Evolutionary conservation across 2,329 filamentous ascomycete species (phyloP).

Genomic region (Bipolaris zeicola): DNA sequence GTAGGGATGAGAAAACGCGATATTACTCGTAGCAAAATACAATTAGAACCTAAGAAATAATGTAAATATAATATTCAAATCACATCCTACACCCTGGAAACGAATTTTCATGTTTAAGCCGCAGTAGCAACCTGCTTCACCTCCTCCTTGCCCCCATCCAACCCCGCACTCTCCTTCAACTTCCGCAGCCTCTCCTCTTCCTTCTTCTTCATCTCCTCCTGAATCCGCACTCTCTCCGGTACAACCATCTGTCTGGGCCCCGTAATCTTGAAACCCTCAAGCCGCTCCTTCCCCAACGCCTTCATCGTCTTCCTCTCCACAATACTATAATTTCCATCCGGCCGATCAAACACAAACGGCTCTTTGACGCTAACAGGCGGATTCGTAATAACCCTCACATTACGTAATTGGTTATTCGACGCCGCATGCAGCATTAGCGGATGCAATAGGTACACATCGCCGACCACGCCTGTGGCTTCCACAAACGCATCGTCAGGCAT

Average conservation of each 20-base stretch:
- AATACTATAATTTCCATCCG: conserved; percentile 58
- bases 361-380: conserved; percentile 59
- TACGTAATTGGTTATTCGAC: conserved; percentile 56
- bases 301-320: conserved; percentile 63
- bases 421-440: conserved; percentile 66
- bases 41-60: neutral
- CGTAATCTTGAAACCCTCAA: conserved; percentile 61
- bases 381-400: conserved; percentile 61
- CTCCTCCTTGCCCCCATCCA: conserved; percentile 13
- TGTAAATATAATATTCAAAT: neutral
- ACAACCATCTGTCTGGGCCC: conserved; percentile 57
- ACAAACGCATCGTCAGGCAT: conserved; percentile 54
- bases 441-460: conserved; percentile 65
- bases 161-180: conserved; percentile 25
- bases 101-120: neutral
- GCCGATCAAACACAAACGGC: conserved; percentile 60
- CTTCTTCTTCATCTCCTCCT: conserved; percentile 57
- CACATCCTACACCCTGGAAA: no score
- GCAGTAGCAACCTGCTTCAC: conserved; percentile 2
- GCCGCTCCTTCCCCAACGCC: conserved; percentile 54
- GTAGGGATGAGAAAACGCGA: no score
- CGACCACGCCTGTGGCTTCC: conserved; percentile 60
- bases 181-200: conserved; percentile 55
- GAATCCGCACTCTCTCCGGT: conserved; percentile 55
- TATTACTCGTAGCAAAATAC: no score